These are phyloP conservation scores for Cyclostephanos tholiformis DNA, from an alignment of 108 stramenopile genomes.

Conservation along the genomic window DNA sequence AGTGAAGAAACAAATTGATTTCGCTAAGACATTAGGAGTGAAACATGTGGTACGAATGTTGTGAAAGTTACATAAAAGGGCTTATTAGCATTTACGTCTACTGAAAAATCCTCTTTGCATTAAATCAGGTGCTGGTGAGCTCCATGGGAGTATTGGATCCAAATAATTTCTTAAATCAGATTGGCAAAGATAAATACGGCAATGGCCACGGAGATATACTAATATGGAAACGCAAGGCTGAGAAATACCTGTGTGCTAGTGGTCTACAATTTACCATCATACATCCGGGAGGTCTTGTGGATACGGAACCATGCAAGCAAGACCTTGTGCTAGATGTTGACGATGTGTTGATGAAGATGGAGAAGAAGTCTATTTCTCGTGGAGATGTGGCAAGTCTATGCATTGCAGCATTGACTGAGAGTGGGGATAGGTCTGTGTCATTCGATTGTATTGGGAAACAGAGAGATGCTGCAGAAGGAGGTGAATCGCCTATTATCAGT, in stretches of 20 bases:
- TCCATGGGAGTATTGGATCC: constrained; percentile 93
- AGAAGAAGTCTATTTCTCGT: constrained; percentile 66
- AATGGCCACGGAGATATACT: constrained; percentile 87
- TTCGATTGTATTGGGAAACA: constrained; percentile 65
- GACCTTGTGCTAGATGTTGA: constrained; percentile 81
- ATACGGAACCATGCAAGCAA: constrained; percentile 53
- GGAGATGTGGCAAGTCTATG: constrained; percentile 86
- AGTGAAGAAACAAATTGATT: constrained; percentile 80
- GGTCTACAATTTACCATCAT: constrained; percentile 86
- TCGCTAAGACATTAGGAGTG: constrained; percentile 80
- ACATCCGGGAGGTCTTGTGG: constrained; percentile 88
- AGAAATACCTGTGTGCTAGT: constrained; percentile 67
- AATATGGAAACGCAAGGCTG: constrained; percentile 91
- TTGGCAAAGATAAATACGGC: constrained; percentile 77
- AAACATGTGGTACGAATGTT: constrained; percentile 58
- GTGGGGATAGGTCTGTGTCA: constrained; percentile 51
- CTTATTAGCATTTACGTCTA: neutral
- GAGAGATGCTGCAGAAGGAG: constrained; percentile 5
- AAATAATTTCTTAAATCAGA: constrained; percentile 84
- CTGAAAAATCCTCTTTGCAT: neutral
- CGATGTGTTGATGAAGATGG: constrained; percentile 62
- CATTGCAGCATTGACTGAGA: constrained; percentile 62
- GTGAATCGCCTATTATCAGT: neutral
- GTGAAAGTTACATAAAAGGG: neutral
- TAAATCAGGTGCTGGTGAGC: constrained; percentile 39